Evolutionary conservation across 2,329 filamentous ascomycete species (phyloP), one percentile per base, ranked within the genome.

Genomic region (Fusarium temperatum): DNA sequence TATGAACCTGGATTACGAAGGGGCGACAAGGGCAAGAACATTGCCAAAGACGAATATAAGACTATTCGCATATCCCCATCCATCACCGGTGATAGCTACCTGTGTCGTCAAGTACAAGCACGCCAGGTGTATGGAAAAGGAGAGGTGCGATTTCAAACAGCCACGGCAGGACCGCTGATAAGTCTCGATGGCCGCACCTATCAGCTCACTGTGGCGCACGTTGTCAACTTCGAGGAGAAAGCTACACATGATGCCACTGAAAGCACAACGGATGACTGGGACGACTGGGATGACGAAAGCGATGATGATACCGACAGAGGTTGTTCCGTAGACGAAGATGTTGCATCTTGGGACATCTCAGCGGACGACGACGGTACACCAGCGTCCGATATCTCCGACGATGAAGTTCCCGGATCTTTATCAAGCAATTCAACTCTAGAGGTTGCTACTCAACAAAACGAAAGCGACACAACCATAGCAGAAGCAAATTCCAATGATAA

Each of bases 171-270:
- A 7, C 44, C 44, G 0, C 44, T 47, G 5, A 22, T 47, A 3
- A 2, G 2, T 0, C 4, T 28, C 18, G 5, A 28, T 11, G 26
- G 26, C 8, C 6, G 18, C 1, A 28, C 44, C 6, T 47, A 20
- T 7, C 44, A 47, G 44, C 44, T 47, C 13, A 47, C 44, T 7
- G 44, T 47, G 3, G 44, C 44, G 3, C 44, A 47, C 6, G 13
- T 47, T 22, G 44, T 47, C 5, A 10, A 26, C 24, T 47, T 28
- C 7, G 3, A 28, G 24, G 7, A 14, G 24, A 5, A 47, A 10
- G 8, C 14, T 9, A 28, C 10, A 0, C 0, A 20, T 3, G 8
- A 47, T 6, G 0, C 5, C 7, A 14, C 0, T 15, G 18, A 22
- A 5, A 47, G 44, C 18, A 15, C 6, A 0, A 8, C 0, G 1